Evolutionary conservation across 768 basidiomycete species (phyloP).

Genomic region (Wakefieldia striispora): DNA sequence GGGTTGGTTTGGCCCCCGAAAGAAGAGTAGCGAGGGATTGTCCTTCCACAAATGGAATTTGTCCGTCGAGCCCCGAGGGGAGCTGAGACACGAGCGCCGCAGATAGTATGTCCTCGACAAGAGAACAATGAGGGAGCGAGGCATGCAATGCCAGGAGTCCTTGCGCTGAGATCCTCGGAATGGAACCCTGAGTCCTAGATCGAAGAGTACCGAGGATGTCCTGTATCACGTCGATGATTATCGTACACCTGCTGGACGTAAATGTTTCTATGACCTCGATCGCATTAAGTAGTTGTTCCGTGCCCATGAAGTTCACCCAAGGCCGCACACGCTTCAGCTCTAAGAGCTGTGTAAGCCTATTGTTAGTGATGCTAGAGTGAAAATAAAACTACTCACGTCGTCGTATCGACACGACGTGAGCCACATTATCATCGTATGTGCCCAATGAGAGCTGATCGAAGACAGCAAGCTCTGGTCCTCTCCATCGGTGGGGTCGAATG

Average conservation of each 20-base stretch:
- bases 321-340: conserved; percentile 14
- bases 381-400: conserved; percentile 7
- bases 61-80: conserved; percentile 30
- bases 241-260: background rate
- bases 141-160: conserved; percentile 39
- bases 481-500: conserved; percentile 35
- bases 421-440: conserved; percentile 11
- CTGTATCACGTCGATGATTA: conserved; percentile 29
- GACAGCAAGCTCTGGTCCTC: conserved; percentile 41
- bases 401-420: conserved; percentile 11
- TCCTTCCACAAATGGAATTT: conserved; percentile 4
- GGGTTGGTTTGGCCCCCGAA: background rate
- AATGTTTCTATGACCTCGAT: conserved; percentile 38
- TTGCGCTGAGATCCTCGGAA: conserved; percentile 27
- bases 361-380: background rate
- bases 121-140: conserved; percentile 32
- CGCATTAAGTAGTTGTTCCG: conserved; percentile 40
- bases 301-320: conserved; percentile 59
- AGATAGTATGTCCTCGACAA: conserved; percentile 51
- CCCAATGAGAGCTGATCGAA: conserved; percentile 46
- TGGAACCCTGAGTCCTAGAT: conserved; percentile 3
- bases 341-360: background rate
- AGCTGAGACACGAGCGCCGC: conserved; percentile 36
- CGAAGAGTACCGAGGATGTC: conserved; percentile 37
- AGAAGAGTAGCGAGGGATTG: conserved; percentile 6